Conservation (phyloP, 2,329 filamentous ascomycete species). For the Penicillium aurantiogriseum region DNA sequence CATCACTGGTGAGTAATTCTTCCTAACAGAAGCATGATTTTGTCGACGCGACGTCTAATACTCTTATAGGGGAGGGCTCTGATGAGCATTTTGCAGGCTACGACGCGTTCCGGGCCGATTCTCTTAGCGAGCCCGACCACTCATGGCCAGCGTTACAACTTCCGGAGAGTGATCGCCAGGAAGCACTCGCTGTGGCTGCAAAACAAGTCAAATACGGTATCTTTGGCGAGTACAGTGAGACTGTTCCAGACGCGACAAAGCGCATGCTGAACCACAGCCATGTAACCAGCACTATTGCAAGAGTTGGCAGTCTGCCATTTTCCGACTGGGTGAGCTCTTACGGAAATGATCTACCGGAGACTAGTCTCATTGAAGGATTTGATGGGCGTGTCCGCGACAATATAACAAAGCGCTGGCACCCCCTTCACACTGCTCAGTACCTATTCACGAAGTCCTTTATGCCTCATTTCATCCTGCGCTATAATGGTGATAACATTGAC, state of each 20-base stretch:
- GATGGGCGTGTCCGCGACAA: neutral
- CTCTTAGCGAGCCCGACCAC: slow-evolving; percentile 50
- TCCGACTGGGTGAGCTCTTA: neutral
- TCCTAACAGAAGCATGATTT: no score
- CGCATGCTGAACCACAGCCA: neutral
- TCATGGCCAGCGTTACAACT: neutral
- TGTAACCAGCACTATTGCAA: neutral
- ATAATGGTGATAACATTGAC: slow-evolving; percentile 46
- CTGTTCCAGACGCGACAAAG: neutral
- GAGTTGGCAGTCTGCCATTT: neutral
- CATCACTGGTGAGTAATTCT: neutral
- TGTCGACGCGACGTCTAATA: neutral
- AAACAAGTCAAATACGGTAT: neutral
- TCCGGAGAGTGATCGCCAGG: neutral
- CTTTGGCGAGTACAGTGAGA: neutral
- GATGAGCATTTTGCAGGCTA: slow-evolving; percentile 59
- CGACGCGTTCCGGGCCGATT: slow-evolving; percentile 47
- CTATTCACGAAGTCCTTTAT: slow-evolving; percentile 39
- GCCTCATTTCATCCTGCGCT: slow-evolving; percentile 42
- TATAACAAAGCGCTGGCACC: slow-evolving; percentile 36
- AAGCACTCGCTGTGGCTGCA: neutral
- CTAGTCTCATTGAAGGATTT: neutral
- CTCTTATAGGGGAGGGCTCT: slow-evolving; percentile 52
- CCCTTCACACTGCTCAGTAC: slow-evolving; percentile 41
- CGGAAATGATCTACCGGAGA: neutral